Conservation (phyloP, 345 rosid genomes). For the Eucalyptus sp. region DNA sequence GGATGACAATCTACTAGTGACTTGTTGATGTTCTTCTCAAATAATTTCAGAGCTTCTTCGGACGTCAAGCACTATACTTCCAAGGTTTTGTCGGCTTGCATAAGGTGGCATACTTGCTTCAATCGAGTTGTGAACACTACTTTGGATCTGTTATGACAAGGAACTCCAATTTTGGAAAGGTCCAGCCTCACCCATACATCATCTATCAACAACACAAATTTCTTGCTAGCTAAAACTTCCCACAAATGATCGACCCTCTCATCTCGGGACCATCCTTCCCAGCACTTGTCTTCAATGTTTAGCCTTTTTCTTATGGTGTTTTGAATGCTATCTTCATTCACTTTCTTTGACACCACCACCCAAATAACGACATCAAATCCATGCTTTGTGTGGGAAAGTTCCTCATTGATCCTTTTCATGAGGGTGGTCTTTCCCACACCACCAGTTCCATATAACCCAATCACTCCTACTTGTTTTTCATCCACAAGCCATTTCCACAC, state of each 20-base stretch:
- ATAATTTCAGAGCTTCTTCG: neutral
- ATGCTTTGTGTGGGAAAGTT: fast-evolving
- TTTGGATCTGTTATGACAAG: neutral
- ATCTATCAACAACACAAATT: conserved; percentile 7
- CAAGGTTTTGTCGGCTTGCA: fast-evolving
- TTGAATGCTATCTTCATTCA: neutral
- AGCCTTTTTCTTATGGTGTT: neutral
- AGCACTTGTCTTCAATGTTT: neutral
- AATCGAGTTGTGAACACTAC: neutral
- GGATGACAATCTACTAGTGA: neutral
- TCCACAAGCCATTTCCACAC: neutral
- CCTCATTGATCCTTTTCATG: neutral
- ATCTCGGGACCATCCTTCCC: neutral
- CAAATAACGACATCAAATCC: neutral
- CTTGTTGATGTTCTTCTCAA: neutral
- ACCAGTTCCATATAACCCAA: neutral
- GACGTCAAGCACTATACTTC: neutral
- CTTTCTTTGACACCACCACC: neutral
- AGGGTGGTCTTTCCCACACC: conserved; percentile 12
- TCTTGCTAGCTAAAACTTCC: neutral
- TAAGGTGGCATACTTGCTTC: neutral
- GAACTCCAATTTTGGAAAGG: neutral
- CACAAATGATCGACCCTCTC: neutral
- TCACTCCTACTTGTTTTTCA: neutral
- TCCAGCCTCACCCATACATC: neutral